These are phyloP conservation scores for Fraxinus latifolia DNA, from an alignment of 305 asterid genomes.

Conservation along the genomic window DNA sequence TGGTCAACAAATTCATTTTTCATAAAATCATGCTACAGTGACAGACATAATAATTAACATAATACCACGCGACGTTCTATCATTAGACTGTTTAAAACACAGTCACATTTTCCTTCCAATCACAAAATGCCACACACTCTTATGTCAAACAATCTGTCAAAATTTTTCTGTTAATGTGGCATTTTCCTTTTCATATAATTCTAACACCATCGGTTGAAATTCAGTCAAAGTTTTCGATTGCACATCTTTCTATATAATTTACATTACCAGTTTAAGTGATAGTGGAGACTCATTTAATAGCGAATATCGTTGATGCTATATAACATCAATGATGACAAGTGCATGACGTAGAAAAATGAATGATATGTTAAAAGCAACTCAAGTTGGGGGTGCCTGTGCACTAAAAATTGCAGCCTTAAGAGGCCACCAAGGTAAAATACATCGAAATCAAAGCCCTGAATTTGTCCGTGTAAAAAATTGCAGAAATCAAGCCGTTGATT, in stretches of 20 bases:
- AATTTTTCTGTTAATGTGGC: too few relatives aligned
- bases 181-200: not conserved
- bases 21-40: not conserved
- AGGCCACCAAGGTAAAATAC: not conserved
- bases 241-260: too few relatives aligned
- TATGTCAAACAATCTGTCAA: too few relatives aligned
- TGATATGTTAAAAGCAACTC: not conserved
- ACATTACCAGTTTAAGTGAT: not conserved
- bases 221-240: not conserved
- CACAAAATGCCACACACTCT: too few relatives aligned
- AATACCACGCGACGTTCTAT: too few relatives aligned
- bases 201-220: not conserved
- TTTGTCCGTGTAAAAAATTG: not conserved
- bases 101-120: too few relatives aligned
- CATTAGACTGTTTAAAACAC: too few relatives aligned
- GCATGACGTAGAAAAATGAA: not conserved
- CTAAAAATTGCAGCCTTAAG: not conserved
- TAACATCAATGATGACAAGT: not conserved
- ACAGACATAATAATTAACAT: too few relatives aligned
- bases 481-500: not conserved
- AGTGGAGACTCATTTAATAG: not conserved
- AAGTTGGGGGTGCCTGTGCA: not conserved
- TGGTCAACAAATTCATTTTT: not conserved
- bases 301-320: not conserved
- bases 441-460: not conserved